Percentiles rank a stretch among this genome's conserved stretches.
Evolutionary conservation across 352 stramenopile species (phyloP).

Genomic region (Globisporangium paroecandrum): DNA sequence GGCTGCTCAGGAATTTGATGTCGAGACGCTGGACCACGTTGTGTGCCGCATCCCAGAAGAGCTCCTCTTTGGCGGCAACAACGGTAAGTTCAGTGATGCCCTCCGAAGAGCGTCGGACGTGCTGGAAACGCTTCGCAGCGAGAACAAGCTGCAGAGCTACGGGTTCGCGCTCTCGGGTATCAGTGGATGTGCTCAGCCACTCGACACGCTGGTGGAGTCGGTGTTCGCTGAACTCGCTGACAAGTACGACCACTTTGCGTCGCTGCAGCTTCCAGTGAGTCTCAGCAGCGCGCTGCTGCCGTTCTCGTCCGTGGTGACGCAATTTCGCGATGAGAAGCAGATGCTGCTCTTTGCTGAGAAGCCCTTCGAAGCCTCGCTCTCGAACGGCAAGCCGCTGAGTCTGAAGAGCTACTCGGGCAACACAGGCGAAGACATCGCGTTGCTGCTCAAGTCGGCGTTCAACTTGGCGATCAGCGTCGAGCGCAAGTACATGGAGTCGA

Average conservation of each 20-base stretch:
- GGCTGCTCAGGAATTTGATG: slow-evolving; percentile 42
- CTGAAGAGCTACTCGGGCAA: slow-evolving; percentile 41
- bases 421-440: slow-evolving; percentile 60
- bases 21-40: slow-evolving; percentile 67
- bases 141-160: slow-evolving; percentile 59
- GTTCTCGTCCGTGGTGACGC: slow-evolving; percentile 28
- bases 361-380: slow-evolving; percentile 56
- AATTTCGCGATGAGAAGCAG: slow-evolving; percentile 42
- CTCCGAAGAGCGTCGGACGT: slow-evolving; percentile 30
- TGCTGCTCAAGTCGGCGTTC: slow-evolving; percentile 77
- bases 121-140: slow-evolving; percentile 37
- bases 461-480: slow-evolving; percentile 79
- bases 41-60: slow-evolving; percentile 61
- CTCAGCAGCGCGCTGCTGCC: slow-evolving; percentile 34
- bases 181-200: slow-evolving; percentile 14
- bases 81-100: slow-evolving; percentile 26
- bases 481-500: slow-evolving; percentile 73
- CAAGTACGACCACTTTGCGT: slow-evolving; percentile 48
- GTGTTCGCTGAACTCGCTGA: slow-evolving; percentile 38
- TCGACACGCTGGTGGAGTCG: slow-evolving; percentile 46
- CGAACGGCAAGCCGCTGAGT: slow-evolving; percentile 59
- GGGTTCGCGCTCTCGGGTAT: slow-evolving; percentile 42
- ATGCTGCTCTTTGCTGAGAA: slow-evolving; percentile 67
- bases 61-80: slow-evolving; percentile 21
- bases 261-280: slow-evolving; percentile 56